phyloP scores from a whole-genome alignment of 257 asterid genomes.

The Solanum boliviense region DNA sequence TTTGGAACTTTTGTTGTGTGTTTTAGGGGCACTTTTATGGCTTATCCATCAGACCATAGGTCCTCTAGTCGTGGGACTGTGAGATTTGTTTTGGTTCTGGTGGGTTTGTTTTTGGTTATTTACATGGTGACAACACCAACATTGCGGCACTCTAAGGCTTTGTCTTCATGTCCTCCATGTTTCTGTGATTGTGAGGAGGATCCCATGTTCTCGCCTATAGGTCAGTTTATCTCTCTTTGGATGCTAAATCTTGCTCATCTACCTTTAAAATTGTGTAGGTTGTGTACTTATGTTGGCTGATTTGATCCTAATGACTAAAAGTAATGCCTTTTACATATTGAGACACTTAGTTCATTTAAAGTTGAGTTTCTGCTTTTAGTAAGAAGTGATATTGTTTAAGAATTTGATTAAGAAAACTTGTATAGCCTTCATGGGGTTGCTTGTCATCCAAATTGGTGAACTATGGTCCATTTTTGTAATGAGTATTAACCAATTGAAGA shows the following conservation, averaged over 20 bases:
- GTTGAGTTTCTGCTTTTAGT: background rate
- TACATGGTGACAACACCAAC: conserved; percentile 5
- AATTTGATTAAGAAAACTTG: background rate
- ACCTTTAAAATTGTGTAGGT: background rate
- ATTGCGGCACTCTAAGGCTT: background rate
- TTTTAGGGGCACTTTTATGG: conserved; percentile 17
- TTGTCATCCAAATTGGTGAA: background rate
- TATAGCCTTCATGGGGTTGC: background rate
- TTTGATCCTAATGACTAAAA: background rate
- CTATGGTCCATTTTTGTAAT: background rate
- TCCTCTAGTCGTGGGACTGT: conserved; percentile 5
- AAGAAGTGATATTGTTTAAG: background rate
- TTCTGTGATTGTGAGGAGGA: conserved; percentile 25
- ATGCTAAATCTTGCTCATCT: background rate
- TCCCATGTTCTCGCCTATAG: conserved; percentile 8
- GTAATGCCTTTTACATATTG: background rate
- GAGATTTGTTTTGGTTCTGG: conserved; percentile 6
- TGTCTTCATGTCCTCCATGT: conserved; percentile 24
- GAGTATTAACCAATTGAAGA: background rate
- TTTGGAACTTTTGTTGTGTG: background rate
- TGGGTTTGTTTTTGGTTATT: conserved; percentile 5
- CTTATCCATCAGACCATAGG: conserved; percentile 20
- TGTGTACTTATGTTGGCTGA: background rate
- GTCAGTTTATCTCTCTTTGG: conserved; percentile 1
- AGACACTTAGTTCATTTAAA: background rate